Base-by-base conservation (phyloP, 2,329 filamentous ascomycete species). In the Cyanodermella asteris region DNA sequence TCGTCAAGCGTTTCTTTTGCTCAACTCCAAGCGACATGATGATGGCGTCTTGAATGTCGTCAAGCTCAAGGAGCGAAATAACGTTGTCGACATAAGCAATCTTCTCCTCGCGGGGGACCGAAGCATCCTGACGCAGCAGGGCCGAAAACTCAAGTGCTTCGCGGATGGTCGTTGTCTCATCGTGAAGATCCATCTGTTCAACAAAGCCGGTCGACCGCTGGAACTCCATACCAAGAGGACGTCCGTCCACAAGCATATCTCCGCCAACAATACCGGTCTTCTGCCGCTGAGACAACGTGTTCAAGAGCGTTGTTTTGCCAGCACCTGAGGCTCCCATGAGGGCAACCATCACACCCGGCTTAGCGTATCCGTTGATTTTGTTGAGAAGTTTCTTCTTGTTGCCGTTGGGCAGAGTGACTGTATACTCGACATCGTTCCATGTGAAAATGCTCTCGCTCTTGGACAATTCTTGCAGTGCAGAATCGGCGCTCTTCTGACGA, bases 311-410 rank as follows among this genome's bases (percentile, higher is more conserved):
- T 0, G 76, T 82, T 49, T 90, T 90, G 8, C 78, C 80, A 6
- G 80, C 78, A 21, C 75, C 76, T 4, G 67, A 77, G 2, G 73
- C 74, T 27, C 80, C 80, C 57, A 87, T 77, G 1, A 90, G 53
- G 1, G 78, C 78, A 21, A 78, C 68, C 62, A 90, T 70, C 11
- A 73, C 49, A 11, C 78, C 77, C 1, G 78, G 78, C 39, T 80
- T 81, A 2, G 69, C 76, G 36, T 76, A 84, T 2, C 78, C 78
- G 29, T 59, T 71, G 30, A 87, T 64, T 5, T 67, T 58, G 38
- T 76, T 72, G 23, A 78, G 51, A 2, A 77, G 53, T 41, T 66
- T 61, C 18, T 63, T 58, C 25, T 65, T 51, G 28, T 59, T 57
- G 22, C 66, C 66, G 20, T 66, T 66, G 20, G 65, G 55, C 31